Evolutionary conservation across 306 rosid species (phyloP), one percentile per base, ranked within the genome.

Genomic region (Vachellia collinsii): DNA sequence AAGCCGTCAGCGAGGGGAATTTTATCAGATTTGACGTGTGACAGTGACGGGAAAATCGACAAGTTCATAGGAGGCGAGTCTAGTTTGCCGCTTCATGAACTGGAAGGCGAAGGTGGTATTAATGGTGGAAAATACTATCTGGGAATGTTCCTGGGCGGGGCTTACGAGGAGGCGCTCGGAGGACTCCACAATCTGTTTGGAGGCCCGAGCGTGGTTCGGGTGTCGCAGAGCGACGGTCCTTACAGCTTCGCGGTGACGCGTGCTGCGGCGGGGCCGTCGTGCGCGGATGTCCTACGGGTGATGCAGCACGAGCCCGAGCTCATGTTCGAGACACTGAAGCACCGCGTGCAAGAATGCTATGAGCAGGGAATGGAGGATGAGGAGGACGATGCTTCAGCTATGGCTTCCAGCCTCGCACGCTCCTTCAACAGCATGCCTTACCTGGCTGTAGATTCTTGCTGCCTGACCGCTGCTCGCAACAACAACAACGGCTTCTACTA

Each of bases 71-170:
- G 94, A 0, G 94, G 98, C 0, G 97, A 88, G 78, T 77, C 94
- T 0, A 93, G 97, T 84, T 56, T 96, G 94, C 90, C 94, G 5
- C 90, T 96, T 3, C 99, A 96, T 65, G 99, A 93, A 42, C 3
- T 92, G 81, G 92, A 82, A 63, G 99, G 95, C 72, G 71, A 39
- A 66, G 47, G 39, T 11, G 83, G 87, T 7, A 84, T 86, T 0
- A 82, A 86, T 51, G 83, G 87, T 59, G 76, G 75, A 10, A 76
- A 84, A 74, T 95, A 96, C 90, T 96, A 89, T 77, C 76, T 96
- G 77, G 99, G 98, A 82, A 96, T 96, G 99, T 96, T 96, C 88
- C 85, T 96, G 87, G 99, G 98, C 6, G 99, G 99, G 89, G 98
- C 99, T 73, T 96, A 96, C 65, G 91, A 96, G 98, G 99, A 96